Evolutionary conservation across 2,329 filamentous ascomycete species (phyloP), one percentile per base, ranked within the genome.

Genomic region (Alternaria alternata): DNA sequence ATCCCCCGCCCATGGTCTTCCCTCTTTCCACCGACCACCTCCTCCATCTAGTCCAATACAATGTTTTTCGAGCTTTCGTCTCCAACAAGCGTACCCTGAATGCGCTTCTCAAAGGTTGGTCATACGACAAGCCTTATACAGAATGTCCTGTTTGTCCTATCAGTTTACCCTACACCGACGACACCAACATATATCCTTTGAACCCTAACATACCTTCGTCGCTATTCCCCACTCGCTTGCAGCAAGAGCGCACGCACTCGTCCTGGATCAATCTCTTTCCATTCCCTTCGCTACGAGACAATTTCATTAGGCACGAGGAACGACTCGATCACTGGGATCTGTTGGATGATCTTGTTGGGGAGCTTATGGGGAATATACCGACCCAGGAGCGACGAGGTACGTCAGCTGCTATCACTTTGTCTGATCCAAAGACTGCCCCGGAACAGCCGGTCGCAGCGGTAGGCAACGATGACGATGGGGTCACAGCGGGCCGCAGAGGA

Each of bases 211-310:
- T 61, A 18, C 56, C 60, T 16, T 14, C 36, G n/a, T 51, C 56
- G 16, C 85, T 84, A 77, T 81, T 76, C 38, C 86, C 85, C 12
- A 87, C 85, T 1, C 53, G 72, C 12, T 76, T 80, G 0, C 86
- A 87, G 67, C 68, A 79, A 11, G 65, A 77, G 3, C 71, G 85
- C 12, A 80, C 82, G 2, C 85, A 87, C 61, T 85, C 87, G 62
- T 84, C 85, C 1, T 63, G 86, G 16, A 72, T 88, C 20, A 86
- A 88, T 67, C 74, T 88, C 44, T 69, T 88, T 1, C 86, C 85
- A 1, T 87, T 85, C 85, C 84, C 86, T 2, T 73, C 67, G 30
- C 81, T 82, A 32, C 79, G 86, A 12, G 83, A 86, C 63, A 81
- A 81, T 53, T 73, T 85, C 46, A 83, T 88, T 20, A 32, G 38